Percentiles rank a stretch among this genome's conserved stretches.
Evolutionary conservation across 768 basidiomycete genomes (phyloP).

Genomic region (Coprinopsis sp.): DNA sequence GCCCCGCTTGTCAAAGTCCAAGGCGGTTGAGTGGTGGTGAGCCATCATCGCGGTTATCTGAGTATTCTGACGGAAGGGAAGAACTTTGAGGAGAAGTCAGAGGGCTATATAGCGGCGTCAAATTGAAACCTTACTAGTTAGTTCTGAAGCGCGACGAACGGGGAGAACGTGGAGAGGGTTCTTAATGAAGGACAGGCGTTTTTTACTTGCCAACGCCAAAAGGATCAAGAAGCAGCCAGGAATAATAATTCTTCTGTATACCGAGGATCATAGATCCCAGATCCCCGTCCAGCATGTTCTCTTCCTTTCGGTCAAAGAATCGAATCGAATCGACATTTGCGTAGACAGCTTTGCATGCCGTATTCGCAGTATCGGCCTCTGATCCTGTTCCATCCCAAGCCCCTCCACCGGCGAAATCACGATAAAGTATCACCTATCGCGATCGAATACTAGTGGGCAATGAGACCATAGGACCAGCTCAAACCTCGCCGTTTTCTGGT

Average conservation of each 20-base stretch:
- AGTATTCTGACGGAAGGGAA: not conserved
- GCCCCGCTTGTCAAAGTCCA: not conserved
- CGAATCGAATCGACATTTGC: not conserved
- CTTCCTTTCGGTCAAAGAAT: not conserved
- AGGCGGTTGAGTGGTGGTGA: not conserved
- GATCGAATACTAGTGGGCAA: too few relatives aligned
- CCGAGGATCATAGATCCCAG: constrained; percentile 11
- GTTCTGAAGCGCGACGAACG: constrained; percentile 4
- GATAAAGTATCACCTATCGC: constrained; percentile 7
- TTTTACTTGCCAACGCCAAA: constrained; percentile 3
- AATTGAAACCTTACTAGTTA: not conserved
- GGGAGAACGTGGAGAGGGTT: constrained; percentile 7
- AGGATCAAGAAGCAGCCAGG: constrained; percentile 9
- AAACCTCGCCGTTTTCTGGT: not conserved
- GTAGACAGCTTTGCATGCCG: not conserved
- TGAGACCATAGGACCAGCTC: not conserved
- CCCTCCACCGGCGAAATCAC: constrained; percentile 2
- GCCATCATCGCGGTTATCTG: not conserved
- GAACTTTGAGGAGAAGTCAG: not conserved
- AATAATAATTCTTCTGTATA: not conserved
- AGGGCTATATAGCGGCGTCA: constrained; percentile 9
- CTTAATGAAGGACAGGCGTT: constrained; percentile 6
- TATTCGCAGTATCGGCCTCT: not conserved
- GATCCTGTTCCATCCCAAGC: constrained; percentile 1
- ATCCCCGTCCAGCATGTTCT: not conserved